Evolutionary conservation across 2,329 filamentous ascomycete genomes (phyloP).

Genomic region (Penicillium sp.): DNA sequence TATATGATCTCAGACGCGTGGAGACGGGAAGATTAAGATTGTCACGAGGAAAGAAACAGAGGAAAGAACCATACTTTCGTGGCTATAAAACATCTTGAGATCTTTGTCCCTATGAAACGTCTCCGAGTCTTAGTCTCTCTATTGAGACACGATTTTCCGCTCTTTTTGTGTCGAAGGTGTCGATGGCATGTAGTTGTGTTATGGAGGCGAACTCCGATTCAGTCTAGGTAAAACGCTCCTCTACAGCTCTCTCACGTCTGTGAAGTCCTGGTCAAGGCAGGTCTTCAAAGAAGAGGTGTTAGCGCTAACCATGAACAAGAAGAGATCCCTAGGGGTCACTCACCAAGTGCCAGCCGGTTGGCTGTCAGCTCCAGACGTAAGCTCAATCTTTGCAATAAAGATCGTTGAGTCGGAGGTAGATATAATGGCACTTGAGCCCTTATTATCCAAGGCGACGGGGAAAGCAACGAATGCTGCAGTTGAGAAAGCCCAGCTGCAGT

Average conservation of each 20-base stretch:
- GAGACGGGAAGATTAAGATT: neutral
- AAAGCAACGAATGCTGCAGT: neutral
- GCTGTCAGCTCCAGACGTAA: neutral
- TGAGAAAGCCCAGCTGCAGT: neutral
- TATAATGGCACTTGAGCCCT: neutral
- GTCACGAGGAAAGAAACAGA: neutral
- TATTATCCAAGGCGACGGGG: neutral
- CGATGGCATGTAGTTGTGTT: neutral
- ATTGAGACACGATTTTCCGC: neutral
- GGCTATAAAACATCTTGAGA: constrained; percentile 84
- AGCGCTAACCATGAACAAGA: neutral
- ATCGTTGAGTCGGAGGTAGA: too few species aligned
- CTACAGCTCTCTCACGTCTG: neutral
- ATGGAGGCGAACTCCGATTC: neutral
- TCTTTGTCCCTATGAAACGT: neutral
- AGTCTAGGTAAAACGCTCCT: neutral
- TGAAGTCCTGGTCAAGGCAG: neutral
- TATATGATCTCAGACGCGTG: neutral
- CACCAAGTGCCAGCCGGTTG: neutral
- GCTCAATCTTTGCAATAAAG: neutral
- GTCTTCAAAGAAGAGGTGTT: neutral
- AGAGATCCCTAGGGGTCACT: neutral
- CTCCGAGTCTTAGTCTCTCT: neutral
- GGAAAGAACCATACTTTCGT: constrained; percentile 72
- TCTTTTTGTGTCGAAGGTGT: neutral